Evolutionary conservation across 2,329 filamentous ascomycete genomes (phyloP).

Genomic region (Thermothelomyces thermophilus): DNA sequence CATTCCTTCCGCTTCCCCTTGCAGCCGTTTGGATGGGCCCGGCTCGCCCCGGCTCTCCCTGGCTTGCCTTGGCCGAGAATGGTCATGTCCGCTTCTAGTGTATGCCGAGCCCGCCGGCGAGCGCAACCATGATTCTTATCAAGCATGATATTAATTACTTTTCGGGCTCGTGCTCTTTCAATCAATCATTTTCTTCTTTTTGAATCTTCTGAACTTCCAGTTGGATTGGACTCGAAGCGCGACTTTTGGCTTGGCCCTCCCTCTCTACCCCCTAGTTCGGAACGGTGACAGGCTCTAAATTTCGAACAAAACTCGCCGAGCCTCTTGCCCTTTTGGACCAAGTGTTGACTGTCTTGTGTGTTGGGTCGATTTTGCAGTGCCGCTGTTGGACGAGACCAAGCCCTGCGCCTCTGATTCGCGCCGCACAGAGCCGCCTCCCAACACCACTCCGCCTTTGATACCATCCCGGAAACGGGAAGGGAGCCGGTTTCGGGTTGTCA

Average conservation of each 20-base stretch:
- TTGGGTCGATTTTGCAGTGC: conserved; percentile 4
- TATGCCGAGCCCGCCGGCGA: neutral
- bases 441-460: neutral
- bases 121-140: conserved; percentile 1
- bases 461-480: neutral
- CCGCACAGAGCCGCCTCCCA: conserved; percentile 2
- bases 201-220: neutral
- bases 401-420: neutral
- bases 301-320: neutral
- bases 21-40: conserved; percentile 6
- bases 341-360: neutral
- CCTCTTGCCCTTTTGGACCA: neutral
- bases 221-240: neutral
- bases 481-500: neutral
- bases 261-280: neutral
- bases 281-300: neutral
- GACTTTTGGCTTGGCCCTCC: neutral
- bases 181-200: neutral
- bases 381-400: neutral
- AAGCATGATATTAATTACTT: neutral
- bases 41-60: conserved; percentile 1
- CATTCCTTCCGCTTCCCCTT: neutral
- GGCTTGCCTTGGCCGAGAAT: neutral
- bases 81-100: neutral
- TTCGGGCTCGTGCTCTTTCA: neutral